phyloP scores from a whole-genome alignment of 1,284 basidiomycete genomes.

The Malassezia psittaci region DNA sequence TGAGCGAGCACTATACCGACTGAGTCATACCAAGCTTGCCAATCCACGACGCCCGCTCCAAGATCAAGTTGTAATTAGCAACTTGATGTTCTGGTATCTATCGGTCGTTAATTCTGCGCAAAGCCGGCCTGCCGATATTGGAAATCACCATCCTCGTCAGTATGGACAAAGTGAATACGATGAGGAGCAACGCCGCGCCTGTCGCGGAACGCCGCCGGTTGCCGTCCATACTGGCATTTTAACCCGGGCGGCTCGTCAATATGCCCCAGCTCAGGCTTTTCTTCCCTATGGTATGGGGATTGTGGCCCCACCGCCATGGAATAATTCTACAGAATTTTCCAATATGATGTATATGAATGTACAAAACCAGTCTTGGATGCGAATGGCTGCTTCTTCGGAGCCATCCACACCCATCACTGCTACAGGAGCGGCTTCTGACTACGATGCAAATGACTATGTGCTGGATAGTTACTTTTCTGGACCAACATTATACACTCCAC shows the following conservation, averaged over 20 bases:
- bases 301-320: neutral
- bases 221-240: constrained; percentile 8
- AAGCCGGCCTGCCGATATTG: constrained; percentile 16
- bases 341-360: neutral
- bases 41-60: constrained; percentile 90
- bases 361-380: neutral
- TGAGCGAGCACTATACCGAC: constrained; percentile 88
- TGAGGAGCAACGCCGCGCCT: neutral
- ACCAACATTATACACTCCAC: neutral
- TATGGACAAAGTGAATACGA: constrained; percentile 17
- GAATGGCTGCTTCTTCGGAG: neutral
- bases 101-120: constrained; percentile 77
- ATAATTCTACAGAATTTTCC: neutral
- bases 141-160: neutral
- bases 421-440: neutral
- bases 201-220: constrained; percentile 7
- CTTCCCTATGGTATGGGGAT: neutral
- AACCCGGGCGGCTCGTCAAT: constrained; percentile 11
- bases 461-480: constrained; percentile 2
- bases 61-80: constrained; percentile 96
- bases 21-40: constrained; percentile 96
- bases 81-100: constrained; percentile 99
- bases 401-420: neutral
- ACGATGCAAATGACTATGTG: neutral
- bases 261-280: neutral